phyloP scores from a whole-genome alignment of 768 basidiomycete genomes.

The Rhodotorula toruloides region DNA sequence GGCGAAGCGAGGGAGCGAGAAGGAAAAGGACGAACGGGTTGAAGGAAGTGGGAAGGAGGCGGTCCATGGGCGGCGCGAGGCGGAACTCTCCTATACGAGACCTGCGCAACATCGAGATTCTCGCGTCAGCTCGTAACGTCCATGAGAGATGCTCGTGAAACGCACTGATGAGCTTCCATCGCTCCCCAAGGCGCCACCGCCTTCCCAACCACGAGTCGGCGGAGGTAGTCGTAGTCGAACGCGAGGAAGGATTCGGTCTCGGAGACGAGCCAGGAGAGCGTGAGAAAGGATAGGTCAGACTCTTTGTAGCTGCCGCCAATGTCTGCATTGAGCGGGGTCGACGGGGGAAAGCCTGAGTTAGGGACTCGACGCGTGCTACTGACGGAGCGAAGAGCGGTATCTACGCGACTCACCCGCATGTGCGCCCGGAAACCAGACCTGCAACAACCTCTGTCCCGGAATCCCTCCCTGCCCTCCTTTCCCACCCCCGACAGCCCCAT shows the following conservation, averaged over 20 bases:
- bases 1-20: not conserved
- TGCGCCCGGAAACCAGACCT: slow-evolving; percentile 18
- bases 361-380: no score
- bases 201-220: not conserved
- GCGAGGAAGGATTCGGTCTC: not conserved
- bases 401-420: slow-evolving; percentile 11
- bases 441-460: slow-evolving; percentile 2
- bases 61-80: slow-evolving; percentile 3
- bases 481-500: not conserved
- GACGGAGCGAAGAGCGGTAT: no score
- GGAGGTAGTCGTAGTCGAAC: slow-evolving; percentile 6
- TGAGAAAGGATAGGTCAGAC: slow-evolving; percentile 6
- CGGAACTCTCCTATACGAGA: slow-evolving; percentile 11
- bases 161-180: slow-evolving; percentile 20
- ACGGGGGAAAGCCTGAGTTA: no score
- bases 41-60: not conserved
- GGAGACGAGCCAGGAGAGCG: slow-evolving; percentile 15
- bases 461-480: no score
- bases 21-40: not conserved
- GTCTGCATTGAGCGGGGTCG: slow-evolving; percentile 1
- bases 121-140: not conserved
- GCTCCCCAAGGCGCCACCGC: slow-evolving; percentile 5
- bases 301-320: slow-evolving; percentile 25
- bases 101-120: no score
- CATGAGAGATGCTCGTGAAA: not conserved